A percentile compares a stretch with the other conserved stretches of the same genome.
Evolutionary conservation across 2,329 filamentous ascomycete genomes (phyloP).

Genomic region (Aspergillus tanneri): DNA sequence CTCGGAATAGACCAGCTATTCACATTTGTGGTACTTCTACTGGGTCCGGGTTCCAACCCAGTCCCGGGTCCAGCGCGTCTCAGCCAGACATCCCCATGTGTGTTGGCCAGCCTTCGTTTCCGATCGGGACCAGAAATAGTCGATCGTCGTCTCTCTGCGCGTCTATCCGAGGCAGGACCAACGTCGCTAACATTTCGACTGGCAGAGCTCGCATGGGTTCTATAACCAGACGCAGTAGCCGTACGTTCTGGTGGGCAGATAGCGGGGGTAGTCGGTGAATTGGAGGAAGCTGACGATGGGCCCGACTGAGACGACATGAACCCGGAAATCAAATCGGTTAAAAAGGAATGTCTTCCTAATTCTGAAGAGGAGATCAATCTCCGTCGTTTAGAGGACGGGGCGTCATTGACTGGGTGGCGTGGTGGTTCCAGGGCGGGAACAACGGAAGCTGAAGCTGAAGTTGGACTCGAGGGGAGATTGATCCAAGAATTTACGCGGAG

Average conservation of each 20-base stretch:
- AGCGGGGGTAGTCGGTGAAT: slow-evolving; percentile 9
- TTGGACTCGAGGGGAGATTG: background rate
- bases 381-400: slow-evolving; percentile 32
- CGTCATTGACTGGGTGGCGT: slow-evolving; percentile 35
- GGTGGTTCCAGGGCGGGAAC: slow-evolving; percentile 24
- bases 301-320: slow-evolving; percentile 29
- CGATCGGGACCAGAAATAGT: slow-evolving; percentile 34
- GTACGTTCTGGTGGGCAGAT: slow-evolving; percentile 8
- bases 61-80: slow-evolving; percentile 15
- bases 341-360: slow-evolving; percentile 14
- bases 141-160: slow-evolving; percentile 22
- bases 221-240: slow-evolving; percentile 5
- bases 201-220: slow-evolving; percentile 19
- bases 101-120: slow-evolving; percentile 44
- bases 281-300: slow-evolving; percentile 18
- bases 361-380: slow-evolving; percentile 33
- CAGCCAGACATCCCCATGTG: slow-evolving; percentile 29
- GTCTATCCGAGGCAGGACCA: slow-evolving; percentile 19
- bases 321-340: slow-evolving; percentile 2
- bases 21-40: slow-evolving; percentile 15
- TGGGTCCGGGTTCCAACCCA: slow-evolving; percentile 17
- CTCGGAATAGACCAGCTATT: slow-evolving; percentile 28
- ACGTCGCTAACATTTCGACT: slow-evolving; percentile 16
- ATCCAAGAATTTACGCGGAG: background rate
- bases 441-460: background rate